Evolutionary conservation across 2,329 filamentous ascomycete species (phyloP).

Genomic region (Trichoderma semiorbis): DNA sequence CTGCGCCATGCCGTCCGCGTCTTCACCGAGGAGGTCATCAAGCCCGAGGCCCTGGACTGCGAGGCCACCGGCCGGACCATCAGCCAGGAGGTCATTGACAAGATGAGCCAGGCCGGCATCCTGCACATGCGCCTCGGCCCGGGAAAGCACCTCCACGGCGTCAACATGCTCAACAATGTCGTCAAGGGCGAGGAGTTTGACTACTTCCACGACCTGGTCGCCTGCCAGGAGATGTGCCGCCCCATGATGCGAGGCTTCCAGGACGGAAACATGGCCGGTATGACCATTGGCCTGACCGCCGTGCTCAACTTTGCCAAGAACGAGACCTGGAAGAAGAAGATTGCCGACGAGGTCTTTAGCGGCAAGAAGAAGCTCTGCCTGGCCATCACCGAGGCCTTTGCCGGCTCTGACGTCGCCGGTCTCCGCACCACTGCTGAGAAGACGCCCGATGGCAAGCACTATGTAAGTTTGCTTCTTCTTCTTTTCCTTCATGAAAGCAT

Average conservation of each 20-base stretch:
- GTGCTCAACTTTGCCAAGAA: conserved; percentile 76
- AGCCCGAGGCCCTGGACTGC: conserved; percentile 71
- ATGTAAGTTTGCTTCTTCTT: conserved; percentile 43
- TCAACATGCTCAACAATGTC: conserved; percentile 63
- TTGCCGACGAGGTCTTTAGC: conserved; percentile 69
- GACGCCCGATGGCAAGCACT: conserved; percentile 70
- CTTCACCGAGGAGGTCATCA: conserved; percentile 69
- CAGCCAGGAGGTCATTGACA: conserved; percentile 68
- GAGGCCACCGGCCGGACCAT: conserved; percentile 73
- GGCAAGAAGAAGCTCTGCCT: conserved; percentile 87
- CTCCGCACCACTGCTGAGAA: conserved; percentile 75
- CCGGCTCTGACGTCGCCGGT: conserved; percentile 74
- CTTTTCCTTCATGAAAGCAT: neutral
- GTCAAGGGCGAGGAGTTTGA: conserved; percentile 79
- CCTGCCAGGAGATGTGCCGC: conserved; percentile 69
- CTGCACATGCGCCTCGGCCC: conserved; percentile 81
- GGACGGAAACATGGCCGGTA: conserved; percentile 82
- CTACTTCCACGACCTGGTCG: conserved; percentile 80
- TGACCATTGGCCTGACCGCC: conserved; percentile 78
- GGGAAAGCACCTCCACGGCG: conserved; percentile 74
- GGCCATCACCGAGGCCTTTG: conserved; percentile 85
- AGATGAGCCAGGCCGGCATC: conserved; percentile 70
- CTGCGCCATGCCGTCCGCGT: conserved; percentile 67
- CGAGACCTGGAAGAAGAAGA: conserved; percentile 59
- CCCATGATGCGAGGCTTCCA: conserved; percentile 75